Base-by-base conservation (phyloP, 1,284 basidiomycete species). In the Golubevia sp. region DNA sequence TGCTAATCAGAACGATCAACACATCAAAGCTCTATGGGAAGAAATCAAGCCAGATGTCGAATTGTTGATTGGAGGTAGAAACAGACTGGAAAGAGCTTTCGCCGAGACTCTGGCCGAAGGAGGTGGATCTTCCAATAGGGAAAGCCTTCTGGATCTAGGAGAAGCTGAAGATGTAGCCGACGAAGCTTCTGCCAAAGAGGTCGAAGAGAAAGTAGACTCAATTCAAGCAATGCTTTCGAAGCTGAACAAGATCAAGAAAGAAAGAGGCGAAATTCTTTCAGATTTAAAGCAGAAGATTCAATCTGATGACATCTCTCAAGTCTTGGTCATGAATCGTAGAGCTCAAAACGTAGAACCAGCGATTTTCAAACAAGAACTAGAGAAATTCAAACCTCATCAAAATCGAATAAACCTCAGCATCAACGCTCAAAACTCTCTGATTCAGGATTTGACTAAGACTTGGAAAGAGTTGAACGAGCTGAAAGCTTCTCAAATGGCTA, bases 301-400 rank as follows among this genome's bases (percentile, higher is more conserved):
- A 49, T 66, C 66, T 2, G 81, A 83, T 59, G 81, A 83, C 59
- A 83, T 83, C 25, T 78, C 77, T 8, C 81, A 79, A 15, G 58
- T 78, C 7, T 71, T 83, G 27, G 72, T 83, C 2, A 68, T 83
- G 50, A 77, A 80, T 26, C 73, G 75, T 1, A 68, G 76, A 0
- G 58, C 77, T 24, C 71, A 72, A 24, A 74, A 74, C 56, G 64
- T 72, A 3, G 76, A 76, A 51, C 59, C 71, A 11, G 62, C 68
- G 15, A 67, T 79, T 48, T 77, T 77, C 62, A 66, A 66, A 11
- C 64, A 68, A 4, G 79, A 79, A 59, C 67, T 77, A 21, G 71
- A 71, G 25, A 79, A 77, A 63, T 76, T 75, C 58, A 70, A 71
- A 30, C 73, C 74, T 59, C 69, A 78, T 50, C 72, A 74, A 66